phyloP scores from a whole-genome alignment of 257 asterid genomes.

The Nicotiana otophora region DNA sequence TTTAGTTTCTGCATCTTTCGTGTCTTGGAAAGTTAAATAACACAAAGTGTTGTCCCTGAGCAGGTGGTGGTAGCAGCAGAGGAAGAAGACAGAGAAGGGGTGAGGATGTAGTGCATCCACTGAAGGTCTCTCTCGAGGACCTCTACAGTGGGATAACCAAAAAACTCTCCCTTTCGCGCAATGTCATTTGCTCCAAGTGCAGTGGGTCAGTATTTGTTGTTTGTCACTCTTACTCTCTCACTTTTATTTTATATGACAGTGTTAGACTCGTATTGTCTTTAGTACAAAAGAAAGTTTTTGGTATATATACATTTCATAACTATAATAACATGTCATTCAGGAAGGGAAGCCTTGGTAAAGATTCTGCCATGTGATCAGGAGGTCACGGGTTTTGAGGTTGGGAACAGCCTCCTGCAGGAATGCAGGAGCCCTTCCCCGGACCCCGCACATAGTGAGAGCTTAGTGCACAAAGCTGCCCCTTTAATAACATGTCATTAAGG shows the following conservation, averaged over 20 bases:
- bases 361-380: no score
- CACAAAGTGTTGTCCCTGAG: neutral
- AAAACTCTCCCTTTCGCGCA: slow-evolving; percentile 61
- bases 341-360: no score
- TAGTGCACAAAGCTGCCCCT: no score
- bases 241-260: neutral
- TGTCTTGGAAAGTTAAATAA: neutral
- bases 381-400: no score
- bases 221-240: no score
- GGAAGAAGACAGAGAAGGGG: slow-evolving; percentile 70
- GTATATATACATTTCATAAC: no score
- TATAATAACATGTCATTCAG: no score
- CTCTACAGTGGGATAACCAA: slow-evolving; percentile 47
- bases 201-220: slow-evolving; percentile 35
- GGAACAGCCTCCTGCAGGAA: no score
- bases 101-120: slow-evolving; percentile 61
- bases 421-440: no score
- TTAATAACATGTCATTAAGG: no score
- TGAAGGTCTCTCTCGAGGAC: slow-evolving; percentile 67
- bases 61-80: slow-evolving; percentile 62
- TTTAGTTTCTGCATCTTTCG: neutral
- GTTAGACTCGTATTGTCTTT: neutral
- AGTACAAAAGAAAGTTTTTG: no score
- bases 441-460: no score
- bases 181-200: slow-evolving; percentile 60